Evolutionary conservation across 208 protist species (phyloP), one percentile per base, ranked within the genome.

Genomic region (Acanthamoeba lenticulata): DNA sequence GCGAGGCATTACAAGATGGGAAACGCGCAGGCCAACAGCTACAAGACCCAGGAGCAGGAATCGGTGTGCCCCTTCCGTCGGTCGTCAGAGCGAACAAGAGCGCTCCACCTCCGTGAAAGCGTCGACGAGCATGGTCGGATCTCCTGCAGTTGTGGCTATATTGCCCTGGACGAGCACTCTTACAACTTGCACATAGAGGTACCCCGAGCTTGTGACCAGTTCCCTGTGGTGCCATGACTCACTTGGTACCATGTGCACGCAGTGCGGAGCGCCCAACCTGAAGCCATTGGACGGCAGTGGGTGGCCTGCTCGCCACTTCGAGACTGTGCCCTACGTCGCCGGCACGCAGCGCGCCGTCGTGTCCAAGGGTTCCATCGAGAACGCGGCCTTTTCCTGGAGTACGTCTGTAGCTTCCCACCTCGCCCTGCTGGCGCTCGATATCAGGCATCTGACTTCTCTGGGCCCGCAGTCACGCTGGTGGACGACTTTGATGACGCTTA

Each of bases 161-260:
- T 52, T 17, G 77, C 38, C 45, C 34, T 57, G 24, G 44, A 55
- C 29, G 44, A 88, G 40, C 77, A 88, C 24, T 40, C n/a, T 6
- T 88, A 88, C 77, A 88, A 88, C 77, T 40, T 88, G 0, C 77
- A 88, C 77, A 88, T 88, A 34, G 77, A 88, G 77, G 77, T 88
- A 36, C n/a, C 38, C 21, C 0, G 5, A 24, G 19, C 29, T 32
- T 38, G 9, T 27, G 11, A 1, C n/a, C 72, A 47, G 15, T 72
- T 36, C 24, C 21, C 32, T 72, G 6, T 13, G 13, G 11, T 0
- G 27, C 0, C 24, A 29, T 2, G 65, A 9, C 24, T 74, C 9
- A 0, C 65, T 36, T 36, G 13, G 19, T n/a, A 15, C 38, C 38
- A 0, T 42, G 9, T 79, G 21, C 32, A 3, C 32, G n/a, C 24